phyloP scores from a whole-genome alignment of 768 basidiomycete species.

The Psilocybe sp. region DNA sequence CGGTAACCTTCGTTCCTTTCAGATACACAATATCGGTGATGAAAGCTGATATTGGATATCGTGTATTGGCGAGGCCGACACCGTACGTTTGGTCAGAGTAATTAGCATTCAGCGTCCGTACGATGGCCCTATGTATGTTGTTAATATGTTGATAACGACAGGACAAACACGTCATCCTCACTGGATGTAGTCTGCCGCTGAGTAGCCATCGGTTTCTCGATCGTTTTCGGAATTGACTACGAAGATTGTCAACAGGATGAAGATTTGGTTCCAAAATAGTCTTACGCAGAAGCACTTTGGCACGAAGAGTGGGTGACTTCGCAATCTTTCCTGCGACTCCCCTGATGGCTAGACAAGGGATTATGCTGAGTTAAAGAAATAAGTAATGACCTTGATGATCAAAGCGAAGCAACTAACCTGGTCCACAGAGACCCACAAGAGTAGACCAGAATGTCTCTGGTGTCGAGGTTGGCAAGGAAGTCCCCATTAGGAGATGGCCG shows the following conservation, averaged over 20 bases:
- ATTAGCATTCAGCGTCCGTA: constrained; percentile 61
- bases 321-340: constrained; percentile 80
- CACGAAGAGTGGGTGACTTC: constrained; percentile 62
- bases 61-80: constrained; percentile 55
- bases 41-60: constrained; percentile 76
- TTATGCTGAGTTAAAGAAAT: constrained; percentile 48
- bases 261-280: constrained; percentile 7
- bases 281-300: constrained; percentile 85
- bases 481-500: constrained; percentile 85
- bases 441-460: constrained; percentile 75
- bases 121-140: constrained; percentile 52
- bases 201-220: constrained; percentile 85
- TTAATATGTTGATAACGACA: not conserved
- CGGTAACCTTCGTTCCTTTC: constrained; percentile 54
- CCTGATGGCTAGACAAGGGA: constrained; percentile 86
- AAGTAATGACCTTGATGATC: not conserved
- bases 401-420: constrained; percentile 44
- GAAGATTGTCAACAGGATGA: not conserved
- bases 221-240: constrained; percentile 88
- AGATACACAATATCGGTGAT: constrained; percentile 85
- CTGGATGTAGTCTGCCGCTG: constrained; percentile 81
- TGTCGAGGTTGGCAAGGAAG: constrained; percentile 59
- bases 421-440: constrained; percentile 96
- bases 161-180: constrained; percentile 26
- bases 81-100: constrained; percentile 54